These are phyloP conservation scores for Alternaria incomplexa DNA, from an alignment of 2,329 filamentous ascomycete species.

Conservation along the genomic window DNA sequence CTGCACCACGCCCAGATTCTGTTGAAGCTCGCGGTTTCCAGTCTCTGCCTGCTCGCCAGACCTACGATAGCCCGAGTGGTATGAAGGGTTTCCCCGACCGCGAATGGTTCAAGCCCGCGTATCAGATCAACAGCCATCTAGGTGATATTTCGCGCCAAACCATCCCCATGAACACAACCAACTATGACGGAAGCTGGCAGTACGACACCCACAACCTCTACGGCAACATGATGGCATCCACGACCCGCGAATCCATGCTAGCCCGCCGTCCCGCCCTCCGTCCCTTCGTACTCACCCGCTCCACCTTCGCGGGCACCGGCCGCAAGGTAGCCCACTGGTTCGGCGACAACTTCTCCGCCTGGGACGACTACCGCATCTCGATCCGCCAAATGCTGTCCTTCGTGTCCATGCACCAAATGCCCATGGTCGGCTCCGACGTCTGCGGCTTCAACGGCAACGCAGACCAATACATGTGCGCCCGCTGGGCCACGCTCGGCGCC, in stretches of 20 bases:
- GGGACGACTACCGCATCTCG: constrained; percentile 53
- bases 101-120: constrained; percentile 69
- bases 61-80: constrained; percentile 41
- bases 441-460: constrained; percentile 76
- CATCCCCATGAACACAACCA: constrained; percentile 70
- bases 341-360: constrained; percentile 60
- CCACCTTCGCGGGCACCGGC: constrained; percentile 76
- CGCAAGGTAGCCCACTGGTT: constrained; percentile 65
- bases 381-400: constrained; percentile 55
- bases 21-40: not conserved
- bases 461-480: constrained; percentile 71
- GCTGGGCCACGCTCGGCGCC: constrained; percentile 76
- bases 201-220: constrained; percentile 82
- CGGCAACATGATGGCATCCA: constrained; percentile 74
- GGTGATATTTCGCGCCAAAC: constrained; percentile 55
- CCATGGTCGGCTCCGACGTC: constrained; percentile 65
- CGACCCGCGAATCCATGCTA: constrained; percentile 70
- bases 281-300: constrained; percentile 76
- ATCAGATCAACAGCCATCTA: constrained; percentile 68
- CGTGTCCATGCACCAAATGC: constrained; percentile 55
- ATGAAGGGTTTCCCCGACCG: constrained; percentile 66
- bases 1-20: not conserved
- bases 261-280: constrained; percentile 67
- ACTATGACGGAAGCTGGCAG: constrained; percentile 69
- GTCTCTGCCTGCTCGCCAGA: constrained; percentile 18